These are phyloP conservation scores for Dactylorhiza incarnata DNA, from an alignment of 106 monocot genomes.

Conservation along the genomic window DNA sequence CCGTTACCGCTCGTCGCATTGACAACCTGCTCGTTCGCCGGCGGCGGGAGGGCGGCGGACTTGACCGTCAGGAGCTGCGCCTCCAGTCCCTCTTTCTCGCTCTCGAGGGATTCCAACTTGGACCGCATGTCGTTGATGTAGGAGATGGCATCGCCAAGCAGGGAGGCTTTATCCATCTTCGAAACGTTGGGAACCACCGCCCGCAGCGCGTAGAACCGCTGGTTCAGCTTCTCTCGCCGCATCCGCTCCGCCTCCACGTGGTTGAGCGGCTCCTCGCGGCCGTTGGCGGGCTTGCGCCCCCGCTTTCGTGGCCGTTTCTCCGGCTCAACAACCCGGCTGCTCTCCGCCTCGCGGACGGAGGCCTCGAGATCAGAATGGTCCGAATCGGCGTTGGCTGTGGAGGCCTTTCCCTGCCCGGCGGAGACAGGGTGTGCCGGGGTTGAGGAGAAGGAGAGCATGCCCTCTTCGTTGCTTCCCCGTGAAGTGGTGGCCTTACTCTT, in stretches of 20 bases:
- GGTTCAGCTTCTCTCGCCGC: conserved; percentile 92
- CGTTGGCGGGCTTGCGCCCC: conserved; percentile 84
- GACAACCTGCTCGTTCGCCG: conserved; percentile 4
- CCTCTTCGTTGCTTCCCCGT: conserved; percentile 53
- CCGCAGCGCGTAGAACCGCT: conserved; percentile 84
- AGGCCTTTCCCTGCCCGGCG: conserved; percentile 10
- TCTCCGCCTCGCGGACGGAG: conserved; percentile 64
- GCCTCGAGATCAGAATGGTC: conserved; percentile 86
- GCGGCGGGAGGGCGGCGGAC: not conserved
- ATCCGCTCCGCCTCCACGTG: conserved; percentile 91
- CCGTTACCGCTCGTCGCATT: conserved; percentile 7
- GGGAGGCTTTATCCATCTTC: conserved; percentile 98
- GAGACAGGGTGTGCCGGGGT: conserved; percentile 13
- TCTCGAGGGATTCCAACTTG: conserved; percentile 34
- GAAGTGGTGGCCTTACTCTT: conserved; percentile 47
- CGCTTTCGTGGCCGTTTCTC: conserved; percentile 66
- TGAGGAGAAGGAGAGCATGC: conserved; percentile 80
- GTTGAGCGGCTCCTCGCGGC: conserved; percentile 81
- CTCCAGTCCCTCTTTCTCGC: conserved; percentile 35
- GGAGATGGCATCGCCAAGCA: conserved; percentile 78
- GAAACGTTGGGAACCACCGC: conserved; percentile 94
- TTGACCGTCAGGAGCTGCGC: conserved; percentile 38
- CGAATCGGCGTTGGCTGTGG: conserved; percentile 30
- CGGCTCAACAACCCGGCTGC: conserved; percentile 35
- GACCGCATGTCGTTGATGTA: conserved; percentile 68